Evolutionary conservation across 768 basidiomycete species (phyloP).

Genomic region (Collybia mongolica): DNA sequence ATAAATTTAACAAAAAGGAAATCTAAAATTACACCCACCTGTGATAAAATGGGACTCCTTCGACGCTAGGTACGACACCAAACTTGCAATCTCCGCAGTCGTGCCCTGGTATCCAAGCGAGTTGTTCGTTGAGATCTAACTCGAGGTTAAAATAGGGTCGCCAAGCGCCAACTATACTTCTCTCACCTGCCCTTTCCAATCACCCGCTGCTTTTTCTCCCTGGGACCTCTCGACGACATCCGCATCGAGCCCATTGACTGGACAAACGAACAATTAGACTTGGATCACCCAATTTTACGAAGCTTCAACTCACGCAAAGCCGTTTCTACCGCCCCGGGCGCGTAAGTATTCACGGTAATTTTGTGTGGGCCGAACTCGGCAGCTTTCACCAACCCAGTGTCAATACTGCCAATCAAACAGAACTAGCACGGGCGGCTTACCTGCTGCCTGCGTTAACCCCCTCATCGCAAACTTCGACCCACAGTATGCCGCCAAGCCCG

Average conservation of each 20-base stretch:
- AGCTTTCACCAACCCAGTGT: background rate
- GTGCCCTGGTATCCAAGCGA: slow-evolving; percentile 4
- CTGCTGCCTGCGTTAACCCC: slow-evolving; percentile 37
- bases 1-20: background rate
- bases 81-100: slow-evolving; percentile 18
- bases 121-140: too few relatives aligned
- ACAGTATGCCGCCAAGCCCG: slow-evolving; percentile 24
- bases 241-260: background rate
- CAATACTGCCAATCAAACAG: background rate
- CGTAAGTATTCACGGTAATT: slow-evolving; percentile 28
- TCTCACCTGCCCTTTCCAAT: background rate
- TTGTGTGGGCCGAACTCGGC: slow-evolving; percentile 22
- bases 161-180: too few relatives aligned
- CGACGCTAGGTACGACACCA: slow-evolving; percentile 29
- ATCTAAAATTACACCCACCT: slow-evolving; percentile 15
- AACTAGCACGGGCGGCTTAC: slow-evolving; percentile 10
- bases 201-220: background rate
- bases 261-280: background rate
- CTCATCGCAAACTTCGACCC: slow-evolving; percentile 42
- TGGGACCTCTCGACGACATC: background rate
- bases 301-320: slow-evolving; percentile 4
- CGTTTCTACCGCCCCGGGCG: slow-evolving; percentile 18
- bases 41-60: slow-evolving; percentile 22
- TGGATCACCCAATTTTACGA: too few relatives aligned
- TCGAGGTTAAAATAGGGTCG: background rate